Base-by-base conservation (phyloP, 169 alveolate species). In the Blepharisma undulans region DNA sequence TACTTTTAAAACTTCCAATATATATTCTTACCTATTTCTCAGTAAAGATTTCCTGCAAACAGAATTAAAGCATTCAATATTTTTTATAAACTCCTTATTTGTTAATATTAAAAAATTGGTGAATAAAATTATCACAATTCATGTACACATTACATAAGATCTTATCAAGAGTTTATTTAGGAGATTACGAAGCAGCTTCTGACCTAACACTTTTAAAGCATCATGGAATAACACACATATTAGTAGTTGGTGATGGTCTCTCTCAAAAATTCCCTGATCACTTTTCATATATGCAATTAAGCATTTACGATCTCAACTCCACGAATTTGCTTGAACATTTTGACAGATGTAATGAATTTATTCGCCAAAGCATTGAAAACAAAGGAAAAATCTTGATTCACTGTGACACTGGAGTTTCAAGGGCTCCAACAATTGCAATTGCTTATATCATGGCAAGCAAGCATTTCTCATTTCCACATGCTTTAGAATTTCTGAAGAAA, bases 351-450 rank as follows among this genome's bases (percentile, higher is more conserved):
- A 48, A 48, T 48, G 66, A 48, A 48, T 48, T 48, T 48, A 48
- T 48, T 48, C 66, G 66, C 0, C 66, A 48, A 48, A 48, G 66
- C 10, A 74, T 74, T 18, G 30, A 74, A 74, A 79, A 79, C 74
- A n/a, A 22, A 33, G 96, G 95, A 22, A 92, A 92, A 82, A 93
- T 95, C 29, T 87, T 92, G 78, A 84, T 95, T 79, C 97, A 95
- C 84, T 95, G 97, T 33, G 81, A 84, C 30, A 92, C 92, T 72
- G 97, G 97, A 91, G 82, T 93, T 25, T 90, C 95, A 72, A 85
- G 96, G 32, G 90, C 95, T 18, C 95, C 96, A 0, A 84, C 96
- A 0, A 92, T 95, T 33, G 92, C 91, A 0, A 89, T 90, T 5
- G 96, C 95, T 34, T 95, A 87, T 86, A 61, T 95, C 48, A 95